phyloP scores from a whole-genome alignment of 805 yeast species.

The Wickerhamomyces rabaulensis region DNA sequence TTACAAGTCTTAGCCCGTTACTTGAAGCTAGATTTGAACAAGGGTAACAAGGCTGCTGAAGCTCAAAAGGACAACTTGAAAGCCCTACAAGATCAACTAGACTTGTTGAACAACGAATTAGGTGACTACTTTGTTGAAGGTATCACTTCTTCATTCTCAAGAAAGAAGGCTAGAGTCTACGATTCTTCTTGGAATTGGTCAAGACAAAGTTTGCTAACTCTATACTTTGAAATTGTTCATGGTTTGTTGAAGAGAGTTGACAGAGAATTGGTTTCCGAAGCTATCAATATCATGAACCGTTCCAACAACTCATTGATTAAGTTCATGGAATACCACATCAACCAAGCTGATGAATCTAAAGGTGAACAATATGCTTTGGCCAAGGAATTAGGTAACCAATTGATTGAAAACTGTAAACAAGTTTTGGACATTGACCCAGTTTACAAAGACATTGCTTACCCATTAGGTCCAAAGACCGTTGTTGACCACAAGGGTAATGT shows the following conservation, averaged over 20 bases:
- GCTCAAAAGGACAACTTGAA: constrained; percentile 76
- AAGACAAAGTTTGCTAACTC: constrained; percentile 88
- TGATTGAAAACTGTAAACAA: constrained; percentile 92
- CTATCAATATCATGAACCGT: constrained; percentile 96
- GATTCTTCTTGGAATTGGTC: constrained; percentile 99
- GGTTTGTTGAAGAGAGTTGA: constrained; percentile 89
- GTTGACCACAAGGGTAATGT: constrained; percentile 87
- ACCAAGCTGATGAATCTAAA: constrained; percentile 61
- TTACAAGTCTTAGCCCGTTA: constrained; percentile 92
- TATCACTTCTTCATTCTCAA: constrained; percentile 82
- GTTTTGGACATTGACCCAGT: constrained; percentile 79
- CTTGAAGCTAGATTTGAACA: constrained; percentile 85
- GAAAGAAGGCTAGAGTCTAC: constrained; percentile 90
- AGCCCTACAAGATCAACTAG: constrained; percentile 83
- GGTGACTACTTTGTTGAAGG: constrained; percentile 95
- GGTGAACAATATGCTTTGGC: constrained; percentile 94
- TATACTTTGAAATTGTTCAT: constrained; percentile 94
- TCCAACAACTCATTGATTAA: constrained; percentile 90
- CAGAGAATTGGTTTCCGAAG: constrained; percentile 93
- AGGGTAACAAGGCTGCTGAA: constrained; percentile 81
- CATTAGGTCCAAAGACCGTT: constrained; percentile 91
- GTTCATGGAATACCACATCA: constrained; percentile 84
- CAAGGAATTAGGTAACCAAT: constrained; percentile 83
- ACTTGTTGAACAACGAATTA: constrained; percentile 63
- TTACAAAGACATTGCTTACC: constrained; percentile 89